Conservation (phyloP, 805 yeast genomes). For the Scheffersomyces lignosus region DNA sequence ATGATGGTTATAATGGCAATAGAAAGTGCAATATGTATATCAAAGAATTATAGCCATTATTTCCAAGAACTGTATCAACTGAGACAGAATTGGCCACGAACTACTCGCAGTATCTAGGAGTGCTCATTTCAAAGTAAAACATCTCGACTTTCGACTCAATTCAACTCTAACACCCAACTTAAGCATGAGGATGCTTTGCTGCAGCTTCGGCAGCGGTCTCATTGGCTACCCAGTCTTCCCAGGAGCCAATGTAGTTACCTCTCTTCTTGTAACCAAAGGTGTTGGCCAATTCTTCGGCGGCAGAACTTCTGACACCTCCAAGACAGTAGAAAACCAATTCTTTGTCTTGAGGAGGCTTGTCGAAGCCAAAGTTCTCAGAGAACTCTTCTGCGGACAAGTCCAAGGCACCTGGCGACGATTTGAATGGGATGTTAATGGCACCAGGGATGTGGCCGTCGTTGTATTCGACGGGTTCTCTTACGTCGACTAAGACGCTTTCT, state of each 20-base stretch:
- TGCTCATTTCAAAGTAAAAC: too few relatives aligned
- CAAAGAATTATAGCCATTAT: too few relatives aligned
- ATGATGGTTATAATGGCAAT: too few relatives aligned
- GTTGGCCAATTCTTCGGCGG: constrained; percentile 88
- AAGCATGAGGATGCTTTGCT: too few relatives aligned
- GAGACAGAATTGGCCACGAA: too few relatives aligned
- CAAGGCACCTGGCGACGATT: constrained; percentile 89
- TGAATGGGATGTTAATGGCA: constrained; percentile 85
- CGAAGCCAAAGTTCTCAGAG: constrained; percentile 74
- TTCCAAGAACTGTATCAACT: too few relatives aligned
- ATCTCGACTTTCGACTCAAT: too few relatives aligned
- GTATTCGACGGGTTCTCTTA: constrained; percentile 86
- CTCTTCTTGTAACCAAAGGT: constrained; percentile 85
- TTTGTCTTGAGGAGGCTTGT: constrained; percentile 69
- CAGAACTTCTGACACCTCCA: constrained; percentile 88
- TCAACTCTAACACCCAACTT: too few relatives aligned
- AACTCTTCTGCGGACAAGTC: constrained; percentile 79
- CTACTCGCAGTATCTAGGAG: too few relatives aligned
- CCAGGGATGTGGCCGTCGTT: constrained; percentile 76
- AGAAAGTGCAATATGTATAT: too few relatives aligned
- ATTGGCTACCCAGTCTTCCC: constrained; percentile 72
- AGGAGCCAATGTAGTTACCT: constrained; percentile 85
- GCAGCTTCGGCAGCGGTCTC: constrained; percentile 22
- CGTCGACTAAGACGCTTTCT: constrained; percentile 71
- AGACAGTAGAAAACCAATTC: constrained; percentile 87